phyloP scores from a whole-genome alignment of 495 filamentous ascomycete genomes.

The Bacidia gigantensis region DNA sequence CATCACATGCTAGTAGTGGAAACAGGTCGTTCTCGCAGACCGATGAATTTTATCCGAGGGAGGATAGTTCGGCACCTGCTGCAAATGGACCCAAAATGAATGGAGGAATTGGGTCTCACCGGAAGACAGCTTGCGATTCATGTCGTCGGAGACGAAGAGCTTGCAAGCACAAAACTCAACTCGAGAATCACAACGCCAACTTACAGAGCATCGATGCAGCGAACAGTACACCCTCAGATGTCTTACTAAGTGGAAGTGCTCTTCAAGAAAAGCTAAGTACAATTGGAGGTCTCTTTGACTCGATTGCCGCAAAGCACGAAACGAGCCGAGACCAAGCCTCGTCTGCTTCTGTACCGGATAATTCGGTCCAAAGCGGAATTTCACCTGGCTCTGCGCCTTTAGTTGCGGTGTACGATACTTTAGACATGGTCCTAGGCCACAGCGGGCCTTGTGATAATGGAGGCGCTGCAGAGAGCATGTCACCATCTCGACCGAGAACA shows the following conservation, averaged over 20 bases:
- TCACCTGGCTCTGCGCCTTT: not conserved
- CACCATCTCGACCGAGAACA: slow-evolving; percentile 32
- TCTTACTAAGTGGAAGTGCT: not conserved
- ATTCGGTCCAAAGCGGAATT: not conserved
- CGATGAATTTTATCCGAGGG: not conserved
- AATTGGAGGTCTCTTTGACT: slow-evolving; percentile 1
- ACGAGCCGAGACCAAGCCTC: not conserved
- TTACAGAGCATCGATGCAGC: not conserved
- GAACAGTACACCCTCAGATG: not conserved
- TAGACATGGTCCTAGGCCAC: not conserved
- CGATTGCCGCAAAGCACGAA: not conserved
- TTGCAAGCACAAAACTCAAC: slow-evolving; percentile 40
- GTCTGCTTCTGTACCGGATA: not conserved
- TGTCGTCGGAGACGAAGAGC: slow-evolving; percentile 40
- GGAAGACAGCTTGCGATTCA: slow-evolving; percentile 42
- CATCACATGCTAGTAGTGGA: not conserved
- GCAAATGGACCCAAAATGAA: slow-evolving; percentile 24
- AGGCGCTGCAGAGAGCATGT: slow-evolving; percentile 8
- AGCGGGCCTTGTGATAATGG: not conserved
- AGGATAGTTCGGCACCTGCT: not conserved
- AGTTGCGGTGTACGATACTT: not conserved
- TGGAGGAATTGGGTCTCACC: slow-evolving; percentile 31
- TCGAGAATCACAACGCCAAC: not conserved
- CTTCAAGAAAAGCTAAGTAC: slow-evolving; percentile 6
- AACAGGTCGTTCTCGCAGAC: slow-evolving; percentile 1